Evolutionary conservation across 225 moss, liverwort and hornwort species (phyloP).

Genomic region (Sphagnum tenellum): DNA sequence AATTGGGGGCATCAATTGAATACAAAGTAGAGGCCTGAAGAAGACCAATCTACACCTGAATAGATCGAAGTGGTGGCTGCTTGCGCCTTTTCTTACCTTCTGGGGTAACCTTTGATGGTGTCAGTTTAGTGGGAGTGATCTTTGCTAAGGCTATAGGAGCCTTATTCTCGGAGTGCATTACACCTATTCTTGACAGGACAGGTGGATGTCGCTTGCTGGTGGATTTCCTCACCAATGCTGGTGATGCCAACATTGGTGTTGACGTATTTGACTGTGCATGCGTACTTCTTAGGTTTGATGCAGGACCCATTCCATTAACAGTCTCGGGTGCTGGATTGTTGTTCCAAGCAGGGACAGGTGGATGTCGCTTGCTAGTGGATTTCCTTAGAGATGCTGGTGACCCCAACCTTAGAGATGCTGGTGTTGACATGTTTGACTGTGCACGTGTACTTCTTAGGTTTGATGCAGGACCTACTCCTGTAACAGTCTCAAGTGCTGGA

Average conservation of each 20-base stretch:
- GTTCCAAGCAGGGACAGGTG: neutral
- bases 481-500: no score
- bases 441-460: constrained; percentile 8
- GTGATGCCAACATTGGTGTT: constrained; percentile 12
- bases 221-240: constrained; percentile 18
- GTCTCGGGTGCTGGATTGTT: constrained; percentile 2
- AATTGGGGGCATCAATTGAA: no score
- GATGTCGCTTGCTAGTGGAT: neutral
- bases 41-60: neutral
- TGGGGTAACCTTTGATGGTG: constrained; percentile 38
- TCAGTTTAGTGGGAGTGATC: constrained; percentile 10
- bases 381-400: no score
- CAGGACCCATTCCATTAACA: neutral
- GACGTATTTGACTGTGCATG: constrained; percentile 11
- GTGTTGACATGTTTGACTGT: constrained; percentile 6
- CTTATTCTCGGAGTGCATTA: constrained; percentile 24
- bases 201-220: constrained; percentile 35
- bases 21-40: no score
- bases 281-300: constrained; percentile 6
- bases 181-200: constrained; percentile 12
- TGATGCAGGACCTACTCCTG: no score
- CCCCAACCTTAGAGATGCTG: neutral
- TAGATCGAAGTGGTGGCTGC: constrained; percentile 19
- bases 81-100: constrained; percentile 31
- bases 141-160: neutral